A percentile compares a stretch with the other conserved stretches of the same genome.
Evolutionary conservation across 441 rosid genomes (phyloP).

Genomic region (Codiaeum variegatum): DNA sequence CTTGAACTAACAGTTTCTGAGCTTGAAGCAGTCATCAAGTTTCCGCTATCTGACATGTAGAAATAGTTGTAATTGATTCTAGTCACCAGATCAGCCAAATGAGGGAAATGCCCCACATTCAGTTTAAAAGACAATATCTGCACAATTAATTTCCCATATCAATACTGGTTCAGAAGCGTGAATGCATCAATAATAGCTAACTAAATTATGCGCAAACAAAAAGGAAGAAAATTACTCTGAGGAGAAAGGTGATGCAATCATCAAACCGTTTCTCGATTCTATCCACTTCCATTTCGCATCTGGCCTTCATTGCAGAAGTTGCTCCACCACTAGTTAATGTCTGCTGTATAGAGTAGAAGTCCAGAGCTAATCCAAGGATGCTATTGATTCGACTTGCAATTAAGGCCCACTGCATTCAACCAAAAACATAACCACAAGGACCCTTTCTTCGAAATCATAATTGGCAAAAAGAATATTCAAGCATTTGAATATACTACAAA

Average conservation of each 20-base stretch:
- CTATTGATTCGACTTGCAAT: slow-evolving; percentile 86
- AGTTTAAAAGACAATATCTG: slow-evolving; percentile 87
- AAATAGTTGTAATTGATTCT: slow-evolving; percentile 88
- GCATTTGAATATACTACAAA: slow-evolving; percentile 5
- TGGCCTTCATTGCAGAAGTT: slow-evolving; percentile 67
- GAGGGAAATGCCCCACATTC: slow-evolving; percentile 90
- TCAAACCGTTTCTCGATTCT: slow-evolving; percentile 83
- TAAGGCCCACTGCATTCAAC: slow-evolving; percentile 67
- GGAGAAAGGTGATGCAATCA: slow-evolving; percentile 88
- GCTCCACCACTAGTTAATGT: slow-evolving; percentile 74
- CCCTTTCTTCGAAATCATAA: slow-evolving; percentile 9
- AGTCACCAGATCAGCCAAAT: slow-evolving; percentile 84
- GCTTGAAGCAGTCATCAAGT: slow-evolving; percentile 54
- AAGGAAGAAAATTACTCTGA: slow-evolving; percentile 50
- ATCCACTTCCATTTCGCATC: slow-evolving; percentile 82
- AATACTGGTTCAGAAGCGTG: neutral
- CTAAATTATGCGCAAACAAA: neutral
- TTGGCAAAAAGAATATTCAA: slow-evolving; percentile 15
- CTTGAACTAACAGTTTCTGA: slow-evolving; percentile 42
- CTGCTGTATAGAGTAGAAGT: slow-evolving; percentile 86
- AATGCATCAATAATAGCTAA: neutral
- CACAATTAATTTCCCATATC: slow-evolving; percentile 3
- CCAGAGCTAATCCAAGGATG: slow-evolving; percentile 83
- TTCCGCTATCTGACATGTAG: slow-evolving; percentile 87
- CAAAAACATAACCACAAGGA: neutral